These are phyloP conservation scores for Stagonosporopsis vannaccii DNA, from an alignment of 2,329 filamentous ascomycete genomes.

Conservation along the genomic window DNA sequence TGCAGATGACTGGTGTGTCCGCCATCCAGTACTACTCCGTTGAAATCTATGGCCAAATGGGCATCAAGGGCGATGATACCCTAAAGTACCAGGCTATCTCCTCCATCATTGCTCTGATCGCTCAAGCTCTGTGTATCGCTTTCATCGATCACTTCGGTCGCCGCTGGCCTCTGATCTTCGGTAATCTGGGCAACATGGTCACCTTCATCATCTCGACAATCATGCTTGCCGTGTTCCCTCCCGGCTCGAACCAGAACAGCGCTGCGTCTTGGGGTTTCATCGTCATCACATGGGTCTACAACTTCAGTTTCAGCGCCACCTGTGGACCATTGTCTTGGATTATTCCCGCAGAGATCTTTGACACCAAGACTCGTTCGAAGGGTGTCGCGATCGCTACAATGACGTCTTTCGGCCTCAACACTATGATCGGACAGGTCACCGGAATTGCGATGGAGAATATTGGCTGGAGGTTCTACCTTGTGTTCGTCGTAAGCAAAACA, in stretches of 20 bases:
- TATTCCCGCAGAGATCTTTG: conserved; percentile 76
- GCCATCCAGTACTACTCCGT: conserved; percentile 77
- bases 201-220: conserved; percentile 74
- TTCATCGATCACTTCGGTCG: conserved; percentile 75
- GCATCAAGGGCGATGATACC: conserved; percentile 69
- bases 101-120: conserved; percentile 72
- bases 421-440: conserved; percentile 75
- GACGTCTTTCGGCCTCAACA: conserved; percentile 77
- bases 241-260: conserved; percentile 59
- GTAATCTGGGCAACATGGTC: conserved; percentile 74
- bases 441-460: conserved; percentile 64
- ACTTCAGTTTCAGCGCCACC: conserved; percentile 76
- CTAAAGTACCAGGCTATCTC: conserved; percentile 80
- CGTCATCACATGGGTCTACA: conserved; percentile 79
- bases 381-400: conserved; percentile 78
- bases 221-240: conserved; percentile 67
- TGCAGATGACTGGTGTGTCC: conserved; percentile 74
- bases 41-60: conserved; percentile 71
- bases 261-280: conserved; percentile 77
- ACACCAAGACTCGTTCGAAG: conserved; percentile 76
- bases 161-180: conserved; percentile 73
- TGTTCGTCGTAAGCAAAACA: conserved; percentile 61
- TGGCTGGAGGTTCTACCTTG: conserved; percentile 65
- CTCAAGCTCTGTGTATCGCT: conserved; percentile 72
- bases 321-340: conserved; percentile 73